A percentile compares a stretch with the other conserved stretches of the same genome.
These are phyloP conservation scores for Vishniacozyma victoriae DNA, from an alignment of 768 basidiomycete species.

Conservation along the genomic window DNA sequence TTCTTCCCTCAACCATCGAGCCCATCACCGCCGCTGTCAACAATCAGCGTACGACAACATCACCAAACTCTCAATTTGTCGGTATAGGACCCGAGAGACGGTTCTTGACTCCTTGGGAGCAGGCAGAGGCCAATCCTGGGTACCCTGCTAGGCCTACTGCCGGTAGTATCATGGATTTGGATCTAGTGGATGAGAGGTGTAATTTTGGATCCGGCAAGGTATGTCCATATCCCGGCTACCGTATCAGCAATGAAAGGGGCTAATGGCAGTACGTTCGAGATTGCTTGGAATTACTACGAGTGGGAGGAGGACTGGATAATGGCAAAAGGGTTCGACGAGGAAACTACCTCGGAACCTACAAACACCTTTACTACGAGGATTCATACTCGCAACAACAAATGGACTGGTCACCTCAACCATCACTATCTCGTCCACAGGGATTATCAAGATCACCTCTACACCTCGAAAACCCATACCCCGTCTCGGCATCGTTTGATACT, in stretches of 20 bases:
- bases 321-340: slow-evolving; percentile 68
- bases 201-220: slow-evolving; percentile 66
- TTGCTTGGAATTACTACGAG: slow-evolving; percentile 87
- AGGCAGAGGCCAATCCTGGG: slow-evolving; percentile 49
- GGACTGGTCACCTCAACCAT: slow-evolving; percentile 14
- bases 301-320: slow-evolving; percentile 82
- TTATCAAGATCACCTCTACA: slow-evolving; percentile 30
- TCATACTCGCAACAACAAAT: slow-evolving; percentile 44
- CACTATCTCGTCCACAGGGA: slow-evolving; percentile 13
- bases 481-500: slow-evolving; percentile 27
- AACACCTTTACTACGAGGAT: slow-evolving; percentile 77
- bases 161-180: slow-evolving; percentile 81
- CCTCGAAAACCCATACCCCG: slow-evolving; percentile 34
- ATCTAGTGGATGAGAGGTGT: slow-evolving; percentile 85
- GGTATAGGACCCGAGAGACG: slow-evolving; percentile 72
- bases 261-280: slow-evolving; percentile 81
- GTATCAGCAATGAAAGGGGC: neutral
- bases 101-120: slow-evolving; percentile 57
- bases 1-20: slow-evolving; percentile 18
- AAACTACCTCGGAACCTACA: slow-evolving; percentile 68
- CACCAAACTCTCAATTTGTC: slow-evolving; percentile 55
- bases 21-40: slow-evolving; percentile 31
- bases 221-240: slow-evolving; percentile 13
- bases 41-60: slow-evolving; percentile 24
- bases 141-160: slow-evolving; percentile 83